Evolutionary conservation across 495 filamentous ascomycete species (phyloP), one percentile per base, ranked within the genome.

Genomic region (Cercophora sp.): DNA sequence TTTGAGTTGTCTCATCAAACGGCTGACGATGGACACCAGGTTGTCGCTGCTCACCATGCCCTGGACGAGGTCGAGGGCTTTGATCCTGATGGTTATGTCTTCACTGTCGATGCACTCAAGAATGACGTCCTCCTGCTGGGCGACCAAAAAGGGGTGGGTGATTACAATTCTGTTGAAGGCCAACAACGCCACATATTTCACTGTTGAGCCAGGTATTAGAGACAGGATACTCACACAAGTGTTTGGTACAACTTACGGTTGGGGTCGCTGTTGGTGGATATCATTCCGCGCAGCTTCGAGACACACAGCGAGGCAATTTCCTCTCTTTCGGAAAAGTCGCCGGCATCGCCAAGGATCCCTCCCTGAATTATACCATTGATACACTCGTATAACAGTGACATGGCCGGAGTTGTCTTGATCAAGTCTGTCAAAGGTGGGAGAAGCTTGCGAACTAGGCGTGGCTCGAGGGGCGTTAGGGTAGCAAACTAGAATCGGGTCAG

Each of bases 281-380:
- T 84, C 88, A 98, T 97, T 45, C 90, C 89, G 23, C 93, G 79
- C 15, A 98, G 79, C 67, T 97, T 97, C 20, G 79, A 86, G 18
- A 97, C 90, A 65, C 93, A 98, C 3, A 98, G 79, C 31, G 82
- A 79, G n/a, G 93, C 93, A 60, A 98, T 86, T 58, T 98, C 93
- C 59, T 97, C 91, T 47, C 83, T 85, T 46, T 91, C 92, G 37
- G 82, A 76, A 35, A 82, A 80, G 42, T 85, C 85, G 37, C 87
- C 87, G 31, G 83, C 82, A 13, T 84, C 83, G 26, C 88, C 88
- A 24, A 98, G 72, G 51, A 98, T 94, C 0, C 93, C 93, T 8
- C 93, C 94, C 65, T 95, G 90, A 29, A 98, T 95, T 53, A 98
- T 92, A 16, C 93, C 94, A 69, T 95, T 96, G 62, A 98, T 96